Evolutionary conservation across 257 asterid genomes (phyloP).

Genomic region (Forsythia viridissima): DNA sequence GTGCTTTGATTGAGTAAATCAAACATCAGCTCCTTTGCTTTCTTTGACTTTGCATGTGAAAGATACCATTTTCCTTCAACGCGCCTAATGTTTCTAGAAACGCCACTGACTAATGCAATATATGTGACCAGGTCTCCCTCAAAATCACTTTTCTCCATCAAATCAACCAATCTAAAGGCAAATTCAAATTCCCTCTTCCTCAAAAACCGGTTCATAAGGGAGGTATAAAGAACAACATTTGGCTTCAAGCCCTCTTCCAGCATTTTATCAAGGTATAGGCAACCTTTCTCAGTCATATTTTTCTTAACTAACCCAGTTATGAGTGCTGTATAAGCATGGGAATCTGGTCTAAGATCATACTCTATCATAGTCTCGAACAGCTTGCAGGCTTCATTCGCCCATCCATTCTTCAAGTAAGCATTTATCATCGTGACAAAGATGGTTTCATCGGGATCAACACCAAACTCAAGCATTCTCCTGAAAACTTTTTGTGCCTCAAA

Average conservation of each 20-base stretch:
- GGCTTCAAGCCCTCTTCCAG: conserved; percentile 60
- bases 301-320: conserved; percentile 59
- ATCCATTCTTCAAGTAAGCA: conserved; percentile 57
- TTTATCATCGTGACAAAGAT: conserved; percentile 56
- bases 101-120: conserved; percentile 53
- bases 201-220: conserved; percentile 58
- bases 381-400: conserved; percentile 38
- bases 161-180: conserved; percentile 50
- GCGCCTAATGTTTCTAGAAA: conserved; percentile 44
- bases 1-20: conserved; percentile 35
- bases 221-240: conserved; percentile 52
- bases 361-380: conserved; percentile 50
- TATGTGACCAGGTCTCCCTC: conserved; percentile 48
- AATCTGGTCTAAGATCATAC: conserved; percentile 44
- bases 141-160: conserved; percentile 54
- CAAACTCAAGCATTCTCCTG: conserved; percentile 5
- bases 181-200: conserved; percentile 51
- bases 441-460: conserved; percentile 15
- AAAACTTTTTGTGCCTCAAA: not conserved
- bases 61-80: conserved; percentile 35
- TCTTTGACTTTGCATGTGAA: conserved; percentile 25
- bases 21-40: conserved; percentile 44
- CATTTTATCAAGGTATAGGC: conserved; percentile 57
- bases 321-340: conserved; percentile 54
- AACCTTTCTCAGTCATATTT: conserved; percentile 50